Conservation (phyloP, 768 basidiomycete species). For the Chalciporus pseudorubinellus region DNA sequence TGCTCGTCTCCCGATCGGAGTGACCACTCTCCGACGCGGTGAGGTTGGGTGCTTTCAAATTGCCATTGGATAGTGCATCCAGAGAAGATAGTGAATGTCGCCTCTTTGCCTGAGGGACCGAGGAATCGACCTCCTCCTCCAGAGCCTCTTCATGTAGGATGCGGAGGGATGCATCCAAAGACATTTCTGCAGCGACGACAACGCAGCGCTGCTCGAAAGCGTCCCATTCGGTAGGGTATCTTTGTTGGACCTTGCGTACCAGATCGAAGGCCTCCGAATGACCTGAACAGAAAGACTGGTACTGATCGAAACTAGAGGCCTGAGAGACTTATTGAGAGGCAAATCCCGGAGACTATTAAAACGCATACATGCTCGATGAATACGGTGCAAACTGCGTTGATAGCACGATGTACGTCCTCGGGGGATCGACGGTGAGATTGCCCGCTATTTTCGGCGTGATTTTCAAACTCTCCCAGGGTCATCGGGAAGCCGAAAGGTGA, state of each 20-base stretch:
- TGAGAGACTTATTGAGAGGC: slow-evolving; percentile 30
- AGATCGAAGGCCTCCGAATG: slow-evolving; percentile 81
- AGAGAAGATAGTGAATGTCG: slow-evolving; percentile 51
- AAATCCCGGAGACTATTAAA: neutral
- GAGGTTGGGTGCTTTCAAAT: slow-evolving; percentile 31
- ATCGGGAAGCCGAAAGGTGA: slow-evolving; percentile 50
- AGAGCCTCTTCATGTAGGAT: slow-evolving; percentile 10
- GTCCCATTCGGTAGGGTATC: slow-evolving; percentile 74
- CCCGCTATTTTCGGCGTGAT: slow-evolving; percentile 6
- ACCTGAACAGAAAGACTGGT: slow-evolving; percentile 84
- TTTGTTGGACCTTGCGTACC: slow-evolving; percentile 62
- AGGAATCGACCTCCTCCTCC: slow-evolving; percentile 1
- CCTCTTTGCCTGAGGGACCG: slow-evolving; percentile 26
- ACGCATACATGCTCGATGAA: slow-evolving; percentile 55
- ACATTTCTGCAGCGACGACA: slow-evolving; percentile 43
- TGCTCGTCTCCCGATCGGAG: slow-evolving; percentile 24
- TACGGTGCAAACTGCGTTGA: slow-evolving; percentile 45
- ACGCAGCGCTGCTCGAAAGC: slow-evolving; percentile 80
- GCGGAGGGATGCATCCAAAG: slow-evolving; percentile 16
- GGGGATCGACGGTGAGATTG: slow-evolving; percentile 20
- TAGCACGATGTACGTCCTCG: slow-evolving; percentile 40
- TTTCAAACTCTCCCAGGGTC: slow-evolving; percentile 25
- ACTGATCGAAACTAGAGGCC: slow-evolving; percentile 73
- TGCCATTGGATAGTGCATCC: slow-evolving; percentile 38
- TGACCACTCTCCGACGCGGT: slow-evolving; percentile 33